Conservation (phyloP, 2,329 filamentous ascomycete species). For the Fusarium bactridioides region DNA sequence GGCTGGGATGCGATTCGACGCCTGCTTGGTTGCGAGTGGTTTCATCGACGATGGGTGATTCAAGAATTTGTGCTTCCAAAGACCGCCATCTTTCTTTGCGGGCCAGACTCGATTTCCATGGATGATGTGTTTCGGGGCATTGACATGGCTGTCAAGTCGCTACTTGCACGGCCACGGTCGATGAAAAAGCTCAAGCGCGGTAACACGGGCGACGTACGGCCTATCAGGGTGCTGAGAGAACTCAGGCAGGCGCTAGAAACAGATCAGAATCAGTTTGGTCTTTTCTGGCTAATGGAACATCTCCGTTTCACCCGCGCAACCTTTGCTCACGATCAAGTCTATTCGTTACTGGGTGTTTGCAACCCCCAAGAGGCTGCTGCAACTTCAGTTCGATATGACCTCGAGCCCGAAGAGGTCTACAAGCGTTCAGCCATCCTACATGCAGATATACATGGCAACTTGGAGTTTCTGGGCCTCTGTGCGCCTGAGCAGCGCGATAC, state of each 20-base stretch:
- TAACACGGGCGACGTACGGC: neutral
- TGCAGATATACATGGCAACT: neutral
- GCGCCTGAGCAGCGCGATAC: neutral
- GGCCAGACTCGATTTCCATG: neutral
- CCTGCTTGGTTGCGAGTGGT: neutral
- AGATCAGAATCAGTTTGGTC: neutral
- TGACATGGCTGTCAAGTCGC: neutral
- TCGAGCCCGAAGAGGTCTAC: neutral
- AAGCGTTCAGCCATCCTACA: neutral
- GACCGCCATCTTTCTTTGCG: neutral
- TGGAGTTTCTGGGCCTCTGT: neutral
- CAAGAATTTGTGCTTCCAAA: neutral
- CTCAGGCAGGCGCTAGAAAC: neutral
- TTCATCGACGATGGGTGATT: neutral
- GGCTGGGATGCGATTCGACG: neutral
- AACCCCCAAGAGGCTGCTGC: neutral
- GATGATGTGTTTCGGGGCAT: neutral
- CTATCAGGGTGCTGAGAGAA: neutral
- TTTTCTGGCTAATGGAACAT: neutral
- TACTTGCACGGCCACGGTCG: neutral
- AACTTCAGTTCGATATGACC: neutral
- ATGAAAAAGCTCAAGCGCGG: neutral
- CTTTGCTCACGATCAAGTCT: neutral
- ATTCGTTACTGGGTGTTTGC: neutral
- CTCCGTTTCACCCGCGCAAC: neutral